A percentile compares a stretch with the other conserved stretches of the same genome.
These are phyloP conservation scores for Phaffia australis DNA, from an alignment of 768 basidiomycete genomes.

Conservation along the genomic window DNA sequence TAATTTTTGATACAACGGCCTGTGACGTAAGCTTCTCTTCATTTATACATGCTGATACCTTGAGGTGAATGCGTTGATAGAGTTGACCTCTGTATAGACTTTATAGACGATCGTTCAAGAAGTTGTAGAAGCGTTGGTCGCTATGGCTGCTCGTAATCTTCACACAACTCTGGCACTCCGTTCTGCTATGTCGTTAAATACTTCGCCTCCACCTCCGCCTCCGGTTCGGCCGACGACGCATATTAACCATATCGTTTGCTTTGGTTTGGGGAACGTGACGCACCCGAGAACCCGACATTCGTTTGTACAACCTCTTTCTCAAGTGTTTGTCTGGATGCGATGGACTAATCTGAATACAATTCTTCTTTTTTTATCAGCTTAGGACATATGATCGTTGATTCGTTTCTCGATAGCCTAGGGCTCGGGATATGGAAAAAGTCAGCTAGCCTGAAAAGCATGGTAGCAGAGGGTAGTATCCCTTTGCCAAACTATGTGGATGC, in stretches of 20 bases:
- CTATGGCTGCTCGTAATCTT: too few species aligned
- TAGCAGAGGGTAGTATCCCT: not conserved
- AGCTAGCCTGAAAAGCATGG: not conserved
- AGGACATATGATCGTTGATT: conserved; percentile 8
- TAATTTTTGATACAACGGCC: too few species aligned
- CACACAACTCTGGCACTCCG: too few species aligned
- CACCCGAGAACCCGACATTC: conserved; percentile 5
- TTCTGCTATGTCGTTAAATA: too few species aligned
- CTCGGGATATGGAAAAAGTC: not conserved
- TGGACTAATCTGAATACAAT: not conserved
- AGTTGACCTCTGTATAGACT: too few species aligned
- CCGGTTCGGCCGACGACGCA: too few species aligned
- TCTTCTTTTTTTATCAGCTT: not conserved
- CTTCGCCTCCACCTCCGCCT: too few species aligned
- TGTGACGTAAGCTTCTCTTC: too few species aligned
- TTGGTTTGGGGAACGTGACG: conserved; percentile 7
- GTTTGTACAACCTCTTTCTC: not conserved
- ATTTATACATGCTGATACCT: too few species aligned
- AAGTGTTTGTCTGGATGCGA: not conserved
- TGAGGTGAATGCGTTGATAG: too few species aligned
- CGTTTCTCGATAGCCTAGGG: not conserved
- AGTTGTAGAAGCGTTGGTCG: too few species aligned
- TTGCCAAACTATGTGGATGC: not conserved
- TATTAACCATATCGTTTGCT: conserved; percentile 9
- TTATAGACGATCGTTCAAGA: too few species aligned